phyloP scores from a whole-genome alignment of 129 eudicot genomes.

The Smallanthus sonchifolius region DNA sequence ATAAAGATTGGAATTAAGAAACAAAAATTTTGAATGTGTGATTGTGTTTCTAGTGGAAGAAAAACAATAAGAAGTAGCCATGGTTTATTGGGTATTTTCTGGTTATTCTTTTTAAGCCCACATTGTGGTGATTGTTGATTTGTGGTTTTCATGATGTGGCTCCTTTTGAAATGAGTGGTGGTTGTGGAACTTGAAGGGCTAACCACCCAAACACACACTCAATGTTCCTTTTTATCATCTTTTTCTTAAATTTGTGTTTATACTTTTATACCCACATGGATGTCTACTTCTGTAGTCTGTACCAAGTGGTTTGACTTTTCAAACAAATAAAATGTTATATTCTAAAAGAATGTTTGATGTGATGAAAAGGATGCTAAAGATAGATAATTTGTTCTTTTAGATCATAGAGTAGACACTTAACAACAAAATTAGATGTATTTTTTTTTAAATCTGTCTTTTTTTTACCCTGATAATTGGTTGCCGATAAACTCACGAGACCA shows the following conservation, averaged over 20 bases:
- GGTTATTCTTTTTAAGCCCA: not conserved
- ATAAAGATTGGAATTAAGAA: conserved; percentile 32
- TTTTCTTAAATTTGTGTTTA: conserved; percentile 11
- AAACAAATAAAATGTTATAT: not conserved
- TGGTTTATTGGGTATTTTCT: conserved; percentile 24
- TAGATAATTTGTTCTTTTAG: too few relatives aligned
- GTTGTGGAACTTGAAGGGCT: conserved; percentile 30
- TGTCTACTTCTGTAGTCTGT: conserved; percentile 7
- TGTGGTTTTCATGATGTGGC: conserved; percentile 41
- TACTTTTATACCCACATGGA: conserved; percentile 21
- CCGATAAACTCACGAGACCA: too few relatives aligned
- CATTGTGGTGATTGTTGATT: conserved; percentile 32
- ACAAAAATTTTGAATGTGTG: conserved; percentile 33
- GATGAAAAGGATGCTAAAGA: too few relatives aligned
- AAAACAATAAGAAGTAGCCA: conserved; percentile 69
- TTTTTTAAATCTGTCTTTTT: too few relatives aligned
- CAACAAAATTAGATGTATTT: too few relatives aligned
- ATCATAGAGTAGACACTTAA: too few relatives aligned
- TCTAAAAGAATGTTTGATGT: not conserved
- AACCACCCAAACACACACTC: conserved; percentile 32
- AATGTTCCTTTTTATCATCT: not conserved
- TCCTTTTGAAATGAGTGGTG: conserved; percentile 58
- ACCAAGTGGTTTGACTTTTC: not conserved
- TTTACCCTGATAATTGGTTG: too few relatives aligned
- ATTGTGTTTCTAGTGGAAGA: conserved; percentile 58